These are phyloP conservation scores for Fomitopsis betulina DNA, from an alignment of 1,284 basidiomycete species.

Conservation along the genomic window DNA sequence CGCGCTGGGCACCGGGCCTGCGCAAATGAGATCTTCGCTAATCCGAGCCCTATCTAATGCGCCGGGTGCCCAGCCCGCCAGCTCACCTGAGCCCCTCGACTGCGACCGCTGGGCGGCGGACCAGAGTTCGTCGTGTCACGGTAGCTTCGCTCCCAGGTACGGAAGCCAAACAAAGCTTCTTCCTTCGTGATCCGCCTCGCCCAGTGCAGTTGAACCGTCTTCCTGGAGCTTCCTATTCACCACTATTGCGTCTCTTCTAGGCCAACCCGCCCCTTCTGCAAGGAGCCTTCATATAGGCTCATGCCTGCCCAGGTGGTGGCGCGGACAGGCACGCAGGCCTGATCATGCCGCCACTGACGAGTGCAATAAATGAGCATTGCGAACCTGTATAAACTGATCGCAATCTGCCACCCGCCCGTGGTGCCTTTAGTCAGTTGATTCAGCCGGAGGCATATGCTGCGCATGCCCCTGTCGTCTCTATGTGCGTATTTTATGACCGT, in stretches of 20 bases:
- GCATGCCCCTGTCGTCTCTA: background rate
- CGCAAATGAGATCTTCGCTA: conserved; percentile 2
- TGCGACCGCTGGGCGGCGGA: background rate
- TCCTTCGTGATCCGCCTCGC: background rate
- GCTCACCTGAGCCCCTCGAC: background rate
- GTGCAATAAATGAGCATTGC: background rate
- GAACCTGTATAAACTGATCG: background rate
- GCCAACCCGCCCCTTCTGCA: background rate
- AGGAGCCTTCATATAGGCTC: background rate
- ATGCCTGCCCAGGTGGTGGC: too few relatives aligned
- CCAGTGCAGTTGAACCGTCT: background rate
- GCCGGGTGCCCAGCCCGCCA: background rate
- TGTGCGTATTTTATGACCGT: background rate
- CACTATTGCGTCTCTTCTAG: background rate
- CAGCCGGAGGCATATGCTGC: background rate
- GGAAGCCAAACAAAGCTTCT: background rate
- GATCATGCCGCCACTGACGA: background rate
- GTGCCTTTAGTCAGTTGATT: background rate
- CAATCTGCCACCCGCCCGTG: background rate
- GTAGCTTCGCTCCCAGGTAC: background rate
- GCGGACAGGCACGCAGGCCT: background rate
- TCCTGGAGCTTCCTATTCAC: background rate
- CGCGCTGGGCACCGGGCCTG: conserved; percentile 1
- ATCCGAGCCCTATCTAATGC: conserved; percentile 1
- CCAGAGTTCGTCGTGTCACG: background rate